Evolutionary conservation across 2,329 filamentous ascomycete genomes (phyloP).

Genomic region (Aspergillus fumigatus): DNA sequence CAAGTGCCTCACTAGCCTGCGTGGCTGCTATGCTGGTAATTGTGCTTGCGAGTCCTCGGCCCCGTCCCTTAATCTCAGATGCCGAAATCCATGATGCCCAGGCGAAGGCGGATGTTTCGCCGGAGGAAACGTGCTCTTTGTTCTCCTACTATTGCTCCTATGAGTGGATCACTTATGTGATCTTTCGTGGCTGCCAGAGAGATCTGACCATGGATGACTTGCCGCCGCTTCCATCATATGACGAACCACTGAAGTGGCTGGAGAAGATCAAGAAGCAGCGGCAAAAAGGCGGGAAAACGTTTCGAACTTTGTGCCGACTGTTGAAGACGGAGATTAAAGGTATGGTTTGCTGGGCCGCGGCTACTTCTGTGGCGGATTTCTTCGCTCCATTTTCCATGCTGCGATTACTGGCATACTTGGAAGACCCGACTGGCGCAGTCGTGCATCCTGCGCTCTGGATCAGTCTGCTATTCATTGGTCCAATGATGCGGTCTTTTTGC

Average conservation of each 20-base stretch:
- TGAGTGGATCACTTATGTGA: slow-evolving; percentile 30
- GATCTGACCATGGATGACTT: slow-evolving; percentile 31
- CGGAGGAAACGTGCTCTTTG: slow-evolving; percentile 30
- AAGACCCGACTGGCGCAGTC: slow-evolving; percentile 41
- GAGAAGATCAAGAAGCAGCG: slow-evolving; percentile 21
- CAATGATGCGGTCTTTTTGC: slow-evolving; percentile 45
- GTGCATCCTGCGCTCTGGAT: slow-evolving; percentile 53
- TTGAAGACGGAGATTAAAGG: slow-evolving; percentile 22
- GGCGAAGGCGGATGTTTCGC: slow-evolving; percentile 13
- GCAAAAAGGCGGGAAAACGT: slow-evolving; percentile 23
- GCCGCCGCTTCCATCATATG: slow-evolving; percentile 28
- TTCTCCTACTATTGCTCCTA: slow-evolving; percentile 33
- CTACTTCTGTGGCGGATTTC: slow-evolving; percentile 40
- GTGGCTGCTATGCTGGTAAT: slow-evolving; percentile 14
- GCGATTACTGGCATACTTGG: slow-evolving; percentile 50
- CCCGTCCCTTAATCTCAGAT: slow-evolving; percentile 12
- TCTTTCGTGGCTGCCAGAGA: slow-evolving; percentile 23
- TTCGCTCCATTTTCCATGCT: slow-evolving; percentile 53
- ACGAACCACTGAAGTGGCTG: slow-evolving; percentile 25
- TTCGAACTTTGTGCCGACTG: slow-evolving; percentile 21
- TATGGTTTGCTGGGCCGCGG: slow-evolving; percentile 24
- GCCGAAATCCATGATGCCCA: slow-evolving; percentile 11
- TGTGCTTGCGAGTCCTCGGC: slow-evolving; percentile 16
- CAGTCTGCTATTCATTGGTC: slow-evolving; percentile 50
- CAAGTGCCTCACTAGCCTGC: slow-evolving; percentile 13